Evolutionary conservation across 768 basidiomycete genomes (phyloP), one percentile per base, ranked within the genome.

Genomic region (Trametopsis cervina): DNA sequence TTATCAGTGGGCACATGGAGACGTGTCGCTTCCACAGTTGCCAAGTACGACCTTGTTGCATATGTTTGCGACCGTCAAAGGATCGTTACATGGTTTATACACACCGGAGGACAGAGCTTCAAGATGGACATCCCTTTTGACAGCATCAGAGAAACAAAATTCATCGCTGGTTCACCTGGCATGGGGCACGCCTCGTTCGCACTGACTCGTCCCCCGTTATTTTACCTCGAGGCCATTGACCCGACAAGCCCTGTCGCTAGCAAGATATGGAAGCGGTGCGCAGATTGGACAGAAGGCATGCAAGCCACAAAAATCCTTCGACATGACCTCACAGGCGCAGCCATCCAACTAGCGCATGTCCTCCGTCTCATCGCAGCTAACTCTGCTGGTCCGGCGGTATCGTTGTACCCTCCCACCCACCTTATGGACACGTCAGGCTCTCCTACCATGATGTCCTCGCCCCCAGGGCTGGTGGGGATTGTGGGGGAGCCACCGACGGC

Each of bases 101-200:
- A 80, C 36, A 83, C 83, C 4, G 72, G 67, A 0, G 85, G 84
- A 18, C 75, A 75, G 53, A 78, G 84, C 17, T 90, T 89, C 73
- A 90, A 90, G 64, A 91, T 91, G 84, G 85, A 87, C 52, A 73
- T 90, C 15, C 78, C 85, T 4, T 88, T 85, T 64, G 71, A 78
- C 47, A 72, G 64, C 50, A 81, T 90, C 52, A 54, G 72, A 17
- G 70, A 80, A 24, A 74, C 79, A 4, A 73, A 77, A 44, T 81
- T 85, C 62, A 66, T 71, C 21, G 72, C 77, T 47, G 63, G 71
- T 24, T 66, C 75, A 15, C 75, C 79, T 11, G 79, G 77, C 24
- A 69, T 74, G 6, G 85, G 75, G 25, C 67, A 76, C 5, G 83
- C 80, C 5, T 72, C 80, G 1, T 80, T 90, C 60, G 57, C 71